phyloP scores from a whole-genome alignment of 2,329 filamentous ascomycete species.

The Fusarium nelsonii region DNA sequence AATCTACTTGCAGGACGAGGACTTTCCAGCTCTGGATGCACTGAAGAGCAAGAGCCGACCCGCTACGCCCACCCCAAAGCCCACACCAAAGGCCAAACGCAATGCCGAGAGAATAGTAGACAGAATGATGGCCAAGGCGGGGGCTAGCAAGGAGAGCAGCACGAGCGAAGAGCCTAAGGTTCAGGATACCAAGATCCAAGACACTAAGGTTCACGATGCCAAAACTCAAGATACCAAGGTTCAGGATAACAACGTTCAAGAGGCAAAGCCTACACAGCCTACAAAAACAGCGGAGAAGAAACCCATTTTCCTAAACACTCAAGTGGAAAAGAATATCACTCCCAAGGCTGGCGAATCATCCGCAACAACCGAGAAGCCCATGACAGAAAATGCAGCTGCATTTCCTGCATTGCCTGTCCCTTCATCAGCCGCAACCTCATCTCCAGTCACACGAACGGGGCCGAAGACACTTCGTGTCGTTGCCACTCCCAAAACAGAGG shows the following conservation, averaged over 20 bases:
- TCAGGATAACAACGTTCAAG: slow-evolving; percentile 34
- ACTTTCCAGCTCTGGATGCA: slow-evolving; percentile 71
- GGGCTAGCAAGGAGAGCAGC: slow-evolving; percentile 25
- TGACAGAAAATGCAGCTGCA: slow-evolving; percentile 52
- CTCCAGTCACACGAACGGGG: slow-evolving; percentile 63
- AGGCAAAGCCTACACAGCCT: slow-evolving; percentile 22
- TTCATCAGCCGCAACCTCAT: slow-evolving; percentile 59
- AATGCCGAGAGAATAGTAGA: slow-evolving; percentile 49
- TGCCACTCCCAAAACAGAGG: slow-evolving; percentile 73
- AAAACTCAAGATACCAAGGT: slow-evolving; percentile 9
- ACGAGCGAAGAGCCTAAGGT: slow-evolving; percentile 30
- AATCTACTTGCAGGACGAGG: slow-evolving; percentile 66
- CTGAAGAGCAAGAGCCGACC: slow-evolving; percentile 53
- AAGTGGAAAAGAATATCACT: slow-evolving; percentile 57
- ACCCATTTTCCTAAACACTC: slow-evolving; percentile 62
- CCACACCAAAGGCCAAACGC: slow-evolving; percentile 52
- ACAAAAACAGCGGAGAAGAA: slow-evolving; percentile 40
- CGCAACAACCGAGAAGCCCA: slow-evolving; percentile 51
- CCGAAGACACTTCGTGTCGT: slow-evolving; percentile 78
- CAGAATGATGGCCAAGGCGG: slow-evolving; percentile 42
- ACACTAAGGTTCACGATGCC: slow-evolving; percentile 27
- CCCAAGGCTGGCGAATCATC: slow-evolving; percentile 50
- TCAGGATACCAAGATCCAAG: slow-evolving; percentile 39
- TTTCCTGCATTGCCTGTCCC: slow-evolving; percentile 65
- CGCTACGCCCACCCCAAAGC: slow-evolving; percentile 53